Base-by-base conservation (phyloP, 148 eudicot species). In the Nyssa sinensis region DNA sequence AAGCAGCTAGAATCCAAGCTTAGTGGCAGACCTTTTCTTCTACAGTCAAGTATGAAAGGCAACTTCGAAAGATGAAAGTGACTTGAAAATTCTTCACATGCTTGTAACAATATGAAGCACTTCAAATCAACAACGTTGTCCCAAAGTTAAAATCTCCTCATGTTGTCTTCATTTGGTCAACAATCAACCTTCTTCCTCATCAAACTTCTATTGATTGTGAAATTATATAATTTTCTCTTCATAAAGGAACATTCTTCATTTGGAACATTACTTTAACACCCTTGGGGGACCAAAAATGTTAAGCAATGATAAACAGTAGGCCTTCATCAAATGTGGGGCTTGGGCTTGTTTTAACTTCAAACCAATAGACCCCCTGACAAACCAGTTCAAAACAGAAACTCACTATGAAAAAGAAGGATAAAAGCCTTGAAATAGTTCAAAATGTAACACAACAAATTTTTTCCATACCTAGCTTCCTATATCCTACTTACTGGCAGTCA, bases 291-390 rank as follows among this genome's bases (percentile, higher is more conserved):
- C 85, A 86, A 74, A 69, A 80, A 73, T 70, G 81, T 78, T 86
- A n/a, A 81, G 81, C 83, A 82, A 85, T 84, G 76, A 80, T 81
- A 85, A 78, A 86, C 72, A 84, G 85, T 74, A 79, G 85, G 75
- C 79, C 95, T 88, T 88, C 88, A 78, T 80, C 92, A 88, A 79
- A 88, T 77, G 80, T 85, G 95, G 90, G 95, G 92, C 95, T 90
- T 90, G 86, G 51, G 81, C 95, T 90, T 83, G 90, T 83, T 88
- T 76, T 86, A 84, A 85, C n/a, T 88, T 85, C 92, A 90, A 90
- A 90, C 92, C 86, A 86, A 88, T 83, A 81, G 70, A 90, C 90
- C 92, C 92, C 95, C 92, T 90, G 91, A 86, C 92, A 90, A 90
- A 78, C 90, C 94, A 90, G 85, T 88, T 86, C 79, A 86, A 84